phyloP scores from a whole-genome alignment of 495 filamentous ascomycete genomes.

The Staphylotrichum tortipilum region DNA sequence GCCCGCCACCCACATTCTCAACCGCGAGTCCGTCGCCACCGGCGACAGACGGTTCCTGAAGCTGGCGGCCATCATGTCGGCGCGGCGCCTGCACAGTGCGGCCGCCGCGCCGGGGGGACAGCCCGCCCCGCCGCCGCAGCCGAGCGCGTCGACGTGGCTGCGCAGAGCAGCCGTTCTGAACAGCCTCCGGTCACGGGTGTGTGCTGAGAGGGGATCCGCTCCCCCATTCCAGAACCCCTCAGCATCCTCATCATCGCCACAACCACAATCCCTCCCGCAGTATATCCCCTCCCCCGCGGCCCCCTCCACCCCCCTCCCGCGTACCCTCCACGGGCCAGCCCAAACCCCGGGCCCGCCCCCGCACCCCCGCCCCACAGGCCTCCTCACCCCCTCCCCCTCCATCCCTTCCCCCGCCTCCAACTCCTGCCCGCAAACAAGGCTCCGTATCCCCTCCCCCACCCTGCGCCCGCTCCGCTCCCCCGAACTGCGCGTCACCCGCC shows the following conservation, averaged over 20 bases:
- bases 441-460: slow-evolving; percentile 16
- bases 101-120: not conserved
- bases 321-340: too few relatives aligned
- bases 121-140: not conserved
- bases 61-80: slow-evolving; percentile 21
- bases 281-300: too few relatives aligned
- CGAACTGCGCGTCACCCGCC: slow-evolving; percentile 16
- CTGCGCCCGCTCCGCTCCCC: slow-evolving; percentile 18
- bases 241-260: too few relatives aligned
- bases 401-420: not conserved
- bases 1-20: slow-evolving; percentile 59
- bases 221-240: too few relatives aligned
- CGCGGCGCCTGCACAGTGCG: slow-evolving; percentile 14
- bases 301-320: too few relatives aligned
- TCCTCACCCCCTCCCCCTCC: not conserved
- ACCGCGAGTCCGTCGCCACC: slow-evolving; percentile 35
- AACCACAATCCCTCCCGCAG: too few relatives aligned
- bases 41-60: slow-evolving; percentile 47
- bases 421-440: too few relatives aligned
- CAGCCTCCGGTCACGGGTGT: slow-evolving; percentile 19
- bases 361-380: not conserved
- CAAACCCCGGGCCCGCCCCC: not conserved
- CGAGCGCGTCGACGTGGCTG: slow-evolving; percentile 18
- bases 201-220: too few relatives aligned
- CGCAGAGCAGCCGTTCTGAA: slow-evolving; percentile 27